Evolutionary conservation across 2,329 filamentous ascomycete genomes (phyloP), one percentile per base, ranked within the genome.

Genomic region (Zymoseptoria passerinii): DNA sequence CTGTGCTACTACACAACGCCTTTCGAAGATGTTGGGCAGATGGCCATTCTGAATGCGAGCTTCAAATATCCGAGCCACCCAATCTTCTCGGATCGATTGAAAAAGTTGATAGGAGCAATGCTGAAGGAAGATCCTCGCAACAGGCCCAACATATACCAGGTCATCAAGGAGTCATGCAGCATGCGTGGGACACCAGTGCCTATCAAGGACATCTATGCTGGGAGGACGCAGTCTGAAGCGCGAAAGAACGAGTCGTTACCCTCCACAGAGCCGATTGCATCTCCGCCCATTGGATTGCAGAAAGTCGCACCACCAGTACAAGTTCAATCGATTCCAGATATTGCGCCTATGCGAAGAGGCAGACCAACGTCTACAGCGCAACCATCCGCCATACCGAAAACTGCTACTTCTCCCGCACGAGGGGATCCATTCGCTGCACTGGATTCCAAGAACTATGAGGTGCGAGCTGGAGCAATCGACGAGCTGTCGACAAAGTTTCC

Each of bases 1-100:
- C 81, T 99, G 61, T 99, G 94, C 78, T 99, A 97, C 75, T 99
- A 99, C 75, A 99, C 94, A 1, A 99, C 94, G 5, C 94, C 94
- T 0, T 99, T 99, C 68, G 94, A 99, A 75, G 92, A 97, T 63
- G 91, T 96, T 70, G 94, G 94, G 27, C 92, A 96, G 76, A 89
- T 97, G 78, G 94, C 94, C 10, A 99, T 99, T 63, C 77, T 99
- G 61, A 97, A 97, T 71, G 94, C 94, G 54, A 95, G 85, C 73
- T 97, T 90, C 80, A 92, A 89, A 69, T 99, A 90, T 68, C 94
- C 92, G 5, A 83, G 81, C 60, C 90, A 96, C 69, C 94, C 94
- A 28, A 78, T 83, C 18, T 99, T 99, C 72, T 96, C 94, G 0
- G 89, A 95, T 66, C 84, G 88, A 57, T 76, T 96, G 57, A 96